A percentile compares a stretch with the other conserved stretches of the same genome.
phyloP scores from a whole-genome alignment of 2,329 filamentous ascomycete species.

The Pseudogymnoascus sp. region DNA sequence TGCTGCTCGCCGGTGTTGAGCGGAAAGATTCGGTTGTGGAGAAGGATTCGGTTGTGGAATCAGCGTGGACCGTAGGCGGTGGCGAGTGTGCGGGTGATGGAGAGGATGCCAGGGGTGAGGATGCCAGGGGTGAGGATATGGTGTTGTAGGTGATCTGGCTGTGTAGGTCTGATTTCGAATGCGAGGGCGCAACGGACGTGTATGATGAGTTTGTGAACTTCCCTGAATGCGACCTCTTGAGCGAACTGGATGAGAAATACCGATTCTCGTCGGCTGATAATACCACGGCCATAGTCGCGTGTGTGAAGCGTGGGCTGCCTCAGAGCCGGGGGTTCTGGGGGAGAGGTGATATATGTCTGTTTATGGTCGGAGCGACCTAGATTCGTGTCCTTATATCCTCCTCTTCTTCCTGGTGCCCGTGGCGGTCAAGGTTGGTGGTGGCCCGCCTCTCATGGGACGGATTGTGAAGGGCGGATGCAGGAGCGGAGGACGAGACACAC shows the following conservation, averaged over 20 bases:
- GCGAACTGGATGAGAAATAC: constrained; percentile 46
- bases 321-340: not conserved
- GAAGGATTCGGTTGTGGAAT: constrained; percentile 33
- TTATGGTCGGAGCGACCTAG: not conserved
- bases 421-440: not conserved
- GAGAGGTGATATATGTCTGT: not conserved
- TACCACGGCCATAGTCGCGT: constrained; percentile 27
- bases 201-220: constrained; percentile 47
- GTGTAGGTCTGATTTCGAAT: constrained; percentile 34
- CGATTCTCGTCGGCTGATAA: constrained; percentile 45
- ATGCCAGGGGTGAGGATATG: constrained; percentile 17
- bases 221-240: constrained; percentile 56
- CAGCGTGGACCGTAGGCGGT: constrained; percentile 43
- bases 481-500: not conserved
- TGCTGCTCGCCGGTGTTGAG: constrained; percentile 57
- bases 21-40: constrained; percentile 45
- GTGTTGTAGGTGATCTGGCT: constrained; percentile 23
- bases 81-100: constrained; percentile 51
- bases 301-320: not conserved
- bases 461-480: not conserved
- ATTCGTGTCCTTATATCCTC: not conserved
- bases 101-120: constrained; percentile 22
- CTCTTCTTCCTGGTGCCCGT: not conserved
- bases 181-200: constrained; percentile 40
- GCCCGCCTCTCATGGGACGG: not conserved